Evolutionary conservation across 805 yeast species (phyloP).

Genomic region (Wickerhamomyces xylosicus): DNA sequence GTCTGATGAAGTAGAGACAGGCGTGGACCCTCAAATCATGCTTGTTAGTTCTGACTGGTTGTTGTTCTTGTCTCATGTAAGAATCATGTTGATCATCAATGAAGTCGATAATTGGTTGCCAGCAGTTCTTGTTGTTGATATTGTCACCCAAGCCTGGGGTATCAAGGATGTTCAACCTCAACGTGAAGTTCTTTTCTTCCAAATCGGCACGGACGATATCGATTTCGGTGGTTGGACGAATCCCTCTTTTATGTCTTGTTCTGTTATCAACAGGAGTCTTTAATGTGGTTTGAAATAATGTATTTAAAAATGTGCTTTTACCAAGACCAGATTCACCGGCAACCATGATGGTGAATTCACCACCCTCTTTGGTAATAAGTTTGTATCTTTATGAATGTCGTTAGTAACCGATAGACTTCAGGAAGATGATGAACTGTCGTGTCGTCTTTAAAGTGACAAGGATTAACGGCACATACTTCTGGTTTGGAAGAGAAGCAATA

Average conservation of each 20-base stretch:
- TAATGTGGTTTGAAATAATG: conserved; percentile 67
- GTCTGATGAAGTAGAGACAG: conserved; percentile 81
- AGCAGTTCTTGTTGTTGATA: conserved; percentile 73
- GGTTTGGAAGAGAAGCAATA: conserved; percentile 21
- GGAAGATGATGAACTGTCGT: neutral
- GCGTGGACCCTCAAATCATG: conserved; percentile 88
- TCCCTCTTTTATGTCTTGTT: conserved; percentile 41
- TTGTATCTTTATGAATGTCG: conserved; percentile 39
- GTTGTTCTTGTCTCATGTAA: conserved; percentile 88
- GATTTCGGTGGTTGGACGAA: conserved; percentile 65
- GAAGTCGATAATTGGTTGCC: conserved; percentile 82
- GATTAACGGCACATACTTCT: conserved; percentile 14
- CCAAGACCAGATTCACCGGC: conserved; percentile 92
- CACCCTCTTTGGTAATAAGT: conserved; percentile 65
- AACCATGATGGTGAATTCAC: conserved; percentile 70
- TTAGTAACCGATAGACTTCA: conserved; percentile 3
- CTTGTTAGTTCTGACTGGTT: conserved; percentile 57
- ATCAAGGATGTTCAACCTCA: conserved; percentile 74
- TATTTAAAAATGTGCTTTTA: conserved; percentile 83
- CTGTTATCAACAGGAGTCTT: conserved; percentile 38
- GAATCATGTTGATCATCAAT: conserved; percentile 87
- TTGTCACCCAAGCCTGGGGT: conserved; percentile 94
- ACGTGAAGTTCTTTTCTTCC: conserved; percentile 74
- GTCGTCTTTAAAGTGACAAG: neutral
- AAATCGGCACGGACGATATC: conserved; percentile 71